Conservation (phyloP, 139 green algal genomes). For the Picochlorum sp. region DNA sequence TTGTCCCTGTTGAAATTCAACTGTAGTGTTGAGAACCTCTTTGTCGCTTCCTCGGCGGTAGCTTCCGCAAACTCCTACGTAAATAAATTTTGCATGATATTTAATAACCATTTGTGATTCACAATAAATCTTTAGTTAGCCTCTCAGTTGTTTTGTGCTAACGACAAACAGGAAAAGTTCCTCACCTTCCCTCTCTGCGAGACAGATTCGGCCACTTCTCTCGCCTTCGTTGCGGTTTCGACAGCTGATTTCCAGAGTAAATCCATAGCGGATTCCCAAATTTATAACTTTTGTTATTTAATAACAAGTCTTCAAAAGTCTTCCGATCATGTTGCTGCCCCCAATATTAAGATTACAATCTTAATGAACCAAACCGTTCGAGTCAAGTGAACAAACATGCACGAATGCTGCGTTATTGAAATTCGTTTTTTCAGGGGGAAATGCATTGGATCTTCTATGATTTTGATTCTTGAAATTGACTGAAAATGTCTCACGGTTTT, state of each 20-base stretch:
- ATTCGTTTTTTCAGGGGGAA: not conserved
- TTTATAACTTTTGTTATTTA: not conserved
- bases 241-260: slow-evolving; percentile 4
- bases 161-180: not conserved
- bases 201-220: slow-evolving; percentile 3
- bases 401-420: no score
- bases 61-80: slow-evolving; percentile 21
- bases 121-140: not conserved
- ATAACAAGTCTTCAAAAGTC: not conserved
- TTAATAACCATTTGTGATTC: no score
- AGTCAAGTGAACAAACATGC: no score
- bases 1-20: slow-evolving; percentile 12
- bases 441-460: not conserved
- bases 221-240: slow-evolving; percentile 12
- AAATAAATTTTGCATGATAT: no score
- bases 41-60: slow-evolving; percentile 17
- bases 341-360: not conserved
- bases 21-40: slow-evolving; percentile 13
- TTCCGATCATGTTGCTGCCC: not conserved
- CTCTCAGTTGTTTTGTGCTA: not conserved
- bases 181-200: slow-evolving; percentile 19
- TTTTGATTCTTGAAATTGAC: not conserved
- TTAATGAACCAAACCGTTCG: no score
- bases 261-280: not conserved
- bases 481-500: slow-evolving; percentile 18